Base-by-base conservation (phyloP, 495 filamentous ascomycete species). In the Jackrogersella minutella region DNA sequence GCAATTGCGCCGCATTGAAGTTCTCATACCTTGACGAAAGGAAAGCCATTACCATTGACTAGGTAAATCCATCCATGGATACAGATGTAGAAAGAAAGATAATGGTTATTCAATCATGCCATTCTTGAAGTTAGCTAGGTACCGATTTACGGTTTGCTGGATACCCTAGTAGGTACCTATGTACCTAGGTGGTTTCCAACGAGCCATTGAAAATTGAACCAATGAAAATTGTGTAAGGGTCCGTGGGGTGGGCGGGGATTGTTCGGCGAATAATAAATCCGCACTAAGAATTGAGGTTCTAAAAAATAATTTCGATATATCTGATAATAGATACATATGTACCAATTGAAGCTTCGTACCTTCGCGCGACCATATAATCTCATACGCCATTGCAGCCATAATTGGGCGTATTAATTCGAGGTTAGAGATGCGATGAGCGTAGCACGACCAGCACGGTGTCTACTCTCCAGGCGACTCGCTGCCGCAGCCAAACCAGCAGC, bases 381-480 rank as follows among this genome's bases (percentile, higher is more conserved):
- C 33, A 34, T 55, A 17, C 57, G 39, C 47, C 59, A 58, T 61
- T 55, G 49, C 41, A 70, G 55, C 57, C 58, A 58, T 37, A 56
- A 41, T 43, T 54, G 50, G 64, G 67, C 64, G 14, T 39, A 44
- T 37, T n/a, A 57, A n/a, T 51, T 57, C 44, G 47, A 55, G 39
- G 41, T 55, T 47, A 14, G 70, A 30, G 53, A 69, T 71, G 72
- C 69, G 67, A 76, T 76, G 74, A 76, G 72, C 58, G 59, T 73
- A 63, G 69, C 63, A 72, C 66, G 64, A 44, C 69, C 74, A 60
- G 69, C 67, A 58, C 54, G 72, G 50, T 73, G 74, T 54, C 72
- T 76, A 64, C 67, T 76, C 28, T 70, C 72, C 24, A 71, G 69
- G 43, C 64, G 74, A 63, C 62, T 76, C 22, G 72, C 51, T 34